These are phyloP conservation scores for Actinomortierella wolfii DNA, from an alignment of 371 early-diverging fungal genomes.

Conservation along the genomic window DNA sequence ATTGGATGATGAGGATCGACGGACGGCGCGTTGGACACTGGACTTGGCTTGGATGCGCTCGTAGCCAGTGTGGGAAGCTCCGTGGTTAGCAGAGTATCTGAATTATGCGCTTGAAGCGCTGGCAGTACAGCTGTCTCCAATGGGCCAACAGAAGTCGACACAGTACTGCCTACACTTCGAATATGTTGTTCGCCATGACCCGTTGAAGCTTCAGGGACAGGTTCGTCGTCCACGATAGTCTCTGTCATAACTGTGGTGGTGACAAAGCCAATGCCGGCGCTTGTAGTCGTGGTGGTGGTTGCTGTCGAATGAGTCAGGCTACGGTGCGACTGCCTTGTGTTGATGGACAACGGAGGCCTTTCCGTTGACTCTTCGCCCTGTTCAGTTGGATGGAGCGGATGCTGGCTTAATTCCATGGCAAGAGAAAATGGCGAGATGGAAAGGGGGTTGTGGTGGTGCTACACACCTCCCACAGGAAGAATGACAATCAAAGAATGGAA, in stretches of 20 bases:
- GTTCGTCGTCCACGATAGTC: background rate
- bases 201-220: background rate
- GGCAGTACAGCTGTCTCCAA: background rate
- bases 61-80: background rate
- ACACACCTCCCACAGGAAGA: background rate
- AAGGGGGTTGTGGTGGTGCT: background rate
- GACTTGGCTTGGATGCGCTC: background rate
- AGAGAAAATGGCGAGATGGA: background rate
- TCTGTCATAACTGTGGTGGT: background rate
- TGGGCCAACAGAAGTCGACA: background rate
- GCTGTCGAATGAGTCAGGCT: background rate
- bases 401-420: conserved; percentile 8
- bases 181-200: background rate
- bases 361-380: background rate
- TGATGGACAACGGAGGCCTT: background rate
- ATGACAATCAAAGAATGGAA: background rate
- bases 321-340: too few species aligned
- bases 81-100: too few species aligned
- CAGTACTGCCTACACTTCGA: background rate
- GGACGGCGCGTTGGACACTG: background rate
- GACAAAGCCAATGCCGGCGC: too few species aligned
- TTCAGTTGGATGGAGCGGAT: background rate
- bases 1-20: background rate
- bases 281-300: conserved; percentile 6
- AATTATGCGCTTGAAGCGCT: background rate